These are phyloP conservation scores for Roridomyces roridus DNA, from an alignment of 768 basidiomycete species.

Conservation along the genomic window DNA sequence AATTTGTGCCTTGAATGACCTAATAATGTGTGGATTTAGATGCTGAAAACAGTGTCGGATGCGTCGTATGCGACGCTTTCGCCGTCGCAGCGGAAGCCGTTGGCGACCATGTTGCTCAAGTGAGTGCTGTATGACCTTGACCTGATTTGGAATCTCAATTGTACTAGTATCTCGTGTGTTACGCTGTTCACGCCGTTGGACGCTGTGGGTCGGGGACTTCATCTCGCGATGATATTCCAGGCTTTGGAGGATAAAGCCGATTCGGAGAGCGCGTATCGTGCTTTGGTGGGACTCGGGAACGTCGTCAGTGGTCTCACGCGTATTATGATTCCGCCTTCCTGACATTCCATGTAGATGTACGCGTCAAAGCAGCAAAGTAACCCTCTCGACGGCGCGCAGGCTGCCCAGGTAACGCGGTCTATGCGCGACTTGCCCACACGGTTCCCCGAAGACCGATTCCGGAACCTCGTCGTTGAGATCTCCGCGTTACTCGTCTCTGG, in stretches of 20 bases:
- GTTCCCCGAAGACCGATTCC: constrained; percentile 67
- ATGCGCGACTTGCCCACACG: constrained; percentile 45
- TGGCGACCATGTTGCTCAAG: constrained; percentile 88
- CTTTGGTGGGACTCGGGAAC: constrained; percentile 77
- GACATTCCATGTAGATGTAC: constrained; percentile 47
- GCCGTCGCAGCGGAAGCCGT: constrained; percentile 58
- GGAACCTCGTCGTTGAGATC: constrained; percentile 57
- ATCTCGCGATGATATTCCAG: constrained; percentile 51
- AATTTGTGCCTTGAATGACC: background rate
- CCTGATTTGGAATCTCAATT: constrained; percentile 1
- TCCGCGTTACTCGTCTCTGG: constrained; percentile 42
- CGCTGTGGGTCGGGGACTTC: constrained; percentile 43
- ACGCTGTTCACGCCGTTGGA: constrained; percentile 50
- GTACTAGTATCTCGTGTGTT: constrained; percentile 69
- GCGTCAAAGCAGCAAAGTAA: constrained; percentile 45
- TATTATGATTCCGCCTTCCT: constrained; percentile 11
- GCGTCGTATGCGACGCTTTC: constrained; percentile 47
- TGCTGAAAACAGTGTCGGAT: constrained; percentile 80
- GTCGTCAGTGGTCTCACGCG: constrained; percentile 48
- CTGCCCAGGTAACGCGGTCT: constrained; percentile 44
- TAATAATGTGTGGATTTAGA: constrained; percentile 23
- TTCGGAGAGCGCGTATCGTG: constrained; percentile 73
- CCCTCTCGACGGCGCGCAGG: constrained; percentile 46
- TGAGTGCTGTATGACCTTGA: constrained; percentile 44
- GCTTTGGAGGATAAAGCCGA: constrained; percentile 66